Evolutionary conservation across 768 basidiomycete genomes (phyloP), one percentile per base, ranked within the genome.

Genomic region (Russula brevipes): DNA sequence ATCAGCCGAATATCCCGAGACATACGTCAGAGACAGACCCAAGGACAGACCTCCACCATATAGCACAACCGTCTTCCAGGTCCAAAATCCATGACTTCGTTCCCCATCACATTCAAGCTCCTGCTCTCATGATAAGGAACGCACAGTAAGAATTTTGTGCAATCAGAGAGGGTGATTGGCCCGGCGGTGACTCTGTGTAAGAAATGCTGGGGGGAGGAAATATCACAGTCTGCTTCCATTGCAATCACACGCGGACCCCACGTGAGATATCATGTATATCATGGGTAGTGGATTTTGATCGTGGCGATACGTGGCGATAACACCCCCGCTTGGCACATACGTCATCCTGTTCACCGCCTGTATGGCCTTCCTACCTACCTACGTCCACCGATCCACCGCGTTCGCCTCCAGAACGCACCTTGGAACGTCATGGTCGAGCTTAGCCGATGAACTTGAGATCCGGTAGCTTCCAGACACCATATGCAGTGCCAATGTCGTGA

Each of bases 41-140:
- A 55, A 46, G 33, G 54, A 60, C 38, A 56, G 51, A 44, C 42
- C 59, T 45, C 54, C 59, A 11, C n/a, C 33, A 9, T 60, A 56
- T 16, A 44, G 12, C 19, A 6, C 53, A 38, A 17, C 41, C n/a
- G 24, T 24, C n/a, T 42, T 44, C 16, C 52, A 17, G 33, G 57
- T 64, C 14, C 63, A 54, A 7, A 59, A 64, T 42, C 1, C 39
- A 9, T 64, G 49, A 60, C 31, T 3, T 17, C 36, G n/a, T 46
- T 24, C 10, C 36, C 12, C 19, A 42, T 16, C 38, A 11, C 38
- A 6, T 7, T 39, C 38, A 8, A 42, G 24, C 24, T 24, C 24
- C 24, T 24, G 24, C 24, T 24, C 24, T 24, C 24, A 24, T 24
- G 24, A 1, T 24, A 24, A 24, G 24, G 24, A 24, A 1, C 24